Percentiles rank a stretch among this genome's conserved stretches.
phyloP scores from a whole-genome alignment of 2,329 filamentous ascomycete species.

The Purpureocillium lavendulum region DNA sequence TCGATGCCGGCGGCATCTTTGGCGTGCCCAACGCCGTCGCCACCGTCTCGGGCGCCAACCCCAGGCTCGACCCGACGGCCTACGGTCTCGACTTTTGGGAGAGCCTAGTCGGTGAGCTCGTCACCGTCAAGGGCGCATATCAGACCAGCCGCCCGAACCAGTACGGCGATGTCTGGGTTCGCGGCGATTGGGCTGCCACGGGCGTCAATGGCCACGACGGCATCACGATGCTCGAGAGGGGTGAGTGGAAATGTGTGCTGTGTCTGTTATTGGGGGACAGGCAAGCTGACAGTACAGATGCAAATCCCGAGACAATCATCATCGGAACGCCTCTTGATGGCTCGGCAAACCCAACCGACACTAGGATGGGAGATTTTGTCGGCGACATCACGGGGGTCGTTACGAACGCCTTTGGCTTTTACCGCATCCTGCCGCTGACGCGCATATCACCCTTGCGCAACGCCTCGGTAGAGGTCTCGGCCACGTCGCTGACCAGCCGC shows the following conservation, averaged over 20 bases:
- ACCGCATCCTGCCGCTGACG: slow-evolving; percentile 57
- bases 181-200: slow-evolving; percentile 55
- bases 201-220: slow-evolving; percentile 56
- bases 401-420: slow-evolving; percentile 58
- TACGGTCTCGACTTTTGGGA: slow-evolving; percentile 72
- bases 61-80: slow-evolving; percentile 46
- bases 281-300: slow-evolving; percentile 30
- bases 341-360: slow-evolving; percentile 47
- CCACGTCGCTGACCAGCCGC: slow-evolving; percentile 43
- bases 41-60: slow-evolving; percentile 51
- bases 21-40: slow-evolving; percentile 53
- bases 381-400: slow-evolving; percentile 63
- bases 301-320: slow-evolving; percentile 61
- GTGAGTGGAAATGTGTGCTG: slow-evolving; percentile 19
- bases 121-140: slow-evolving; percentile 49
- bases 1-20: slow-evolving; percentile 60
- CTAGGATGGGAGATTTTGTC: slow-evolving; percentile 56
- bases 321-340: slow-evolving; percentile 60
- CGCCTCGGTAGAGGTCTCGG: slow-evolving; percentile 35
- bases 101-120: slow-evolving; percentile 57
- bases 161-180: slow-evolving; percentile 62
- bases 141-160: slow-evolving; percentile 53
- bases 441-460: slow-evolving; percentile 40
- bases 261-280: no score
- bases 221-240: slow-evolving; percentile 50